Evolutionary conservation across 2,329 filamentous ascomycete species (phyloP).

Genomic region (Neoarthrinium moseri): DNA sequence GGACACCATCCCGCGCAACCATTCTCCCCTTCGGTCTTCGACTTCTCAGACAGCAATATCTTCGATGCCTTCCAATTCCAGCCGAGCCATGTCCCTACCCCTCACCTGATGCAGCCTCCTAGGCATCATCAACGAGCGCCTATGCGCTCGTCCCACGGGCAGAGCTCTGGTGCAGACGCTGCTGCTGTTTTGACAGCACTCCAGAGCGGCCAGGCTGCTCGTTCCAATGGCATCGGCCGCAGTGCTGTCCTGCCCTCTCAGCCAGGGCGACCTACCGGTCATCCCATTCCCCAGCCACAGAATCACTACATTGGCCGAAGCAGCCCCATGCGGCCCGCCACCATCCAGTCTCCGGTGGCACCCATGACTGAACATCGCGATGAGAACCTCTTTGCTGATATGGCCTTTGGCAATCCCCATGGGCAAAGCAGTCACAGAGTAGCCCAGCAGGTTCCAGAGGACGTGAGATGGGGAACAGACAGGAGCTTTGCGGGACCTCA

Average conservation of each 20-base stretch:
- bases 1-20: constrained; percentile 47
- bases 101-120: constrained; percentile 25
- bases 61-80: constrained; percentile 25
- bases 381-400: constrained; percentile 38
- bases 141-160: constrained; percentile 18
- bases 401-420: constrained; percentile 34
- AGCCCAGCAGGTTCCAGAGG: constrained; percentile 36
- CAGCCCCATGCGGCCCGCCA: constrained; percentile 21
- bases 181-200: constrained; percentile 28
- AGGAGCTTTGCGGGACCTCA: constrained; percentile 57
- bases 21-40: constrained; percentile 23
- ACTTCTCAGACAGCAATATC: constrained; percentile 20
- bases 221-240: constrained; percentile 14
- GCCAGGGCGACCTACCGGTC: constrained; percentile 15
- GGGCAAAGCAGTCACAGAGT: constrained; percentile 18
- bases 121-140: constrained; percentile 16
- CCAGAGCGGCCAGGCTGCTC: constrained; percentile 21
- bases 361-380: constrained; percentile 24
- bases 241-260: constrained; percentile 16
- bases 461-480: constrained; percentile 69
- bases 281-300: constrained; percentile 15
- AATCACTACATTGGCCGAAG: constrained; percentile 15
- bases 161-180: constrained; percentile 22
- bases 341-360: constrained; percentile 5
- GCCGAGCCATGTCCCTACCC: constrained; percentile 20